Evolutionary conservation across 345 rosid species (phyloP).

Genomic region (Corymbia maculata): DNA sequence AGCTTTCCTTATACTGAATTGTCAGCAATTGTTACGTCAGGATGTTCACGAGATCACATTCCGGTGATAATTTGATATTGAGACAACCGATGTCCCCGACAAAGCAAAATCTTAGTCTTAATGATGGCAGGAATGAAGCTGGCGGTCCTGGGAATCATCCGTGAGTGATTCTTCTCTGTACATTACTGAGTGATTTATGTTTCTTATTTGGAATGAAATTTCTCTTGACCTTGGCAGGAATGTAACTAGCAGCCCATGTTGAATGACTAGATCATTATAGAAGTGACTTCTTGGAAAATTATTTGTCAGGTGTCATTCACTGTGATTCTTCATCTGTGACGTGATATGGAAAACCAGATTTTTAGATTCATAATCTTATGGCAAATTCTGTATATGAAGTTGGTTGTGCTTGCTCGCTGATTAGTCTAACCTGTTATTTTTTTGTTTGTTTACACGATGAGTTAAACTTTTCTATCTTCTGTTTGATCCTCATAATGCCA

Average conservation of each 20-base stretch:
- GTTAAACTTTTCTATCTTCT: neutral
- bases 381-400: neutral
- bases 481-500: neutral
- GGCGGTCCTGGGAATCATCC: neutral
- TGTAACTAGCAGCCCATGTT: neutral
- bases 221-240: neutral
- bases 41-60: fast-evolving
- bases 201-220: neutral
- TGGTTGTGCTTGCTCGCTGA: neutral
- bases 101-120: neutral
- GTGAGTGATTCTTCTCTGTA: neutral
- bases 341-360: neutral
- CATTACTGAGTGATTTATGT: neutral
- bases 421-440: neutral
- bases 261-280: neutral
- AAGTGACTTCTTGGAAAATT: neutral
- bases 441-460: neutral
- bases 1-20: neutral
- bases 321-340: neutral
- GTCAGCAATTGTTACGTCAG: neutral
- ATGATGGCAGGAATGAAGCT: neutral
- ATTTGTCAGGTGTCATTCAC: fast-evolving
- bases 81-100: no score
- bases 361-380: neutral
- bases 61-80: neutral